Base-by-base conservation (phyloP, 768 basidiomycete species). In the Hericium coralloides region DNA sequence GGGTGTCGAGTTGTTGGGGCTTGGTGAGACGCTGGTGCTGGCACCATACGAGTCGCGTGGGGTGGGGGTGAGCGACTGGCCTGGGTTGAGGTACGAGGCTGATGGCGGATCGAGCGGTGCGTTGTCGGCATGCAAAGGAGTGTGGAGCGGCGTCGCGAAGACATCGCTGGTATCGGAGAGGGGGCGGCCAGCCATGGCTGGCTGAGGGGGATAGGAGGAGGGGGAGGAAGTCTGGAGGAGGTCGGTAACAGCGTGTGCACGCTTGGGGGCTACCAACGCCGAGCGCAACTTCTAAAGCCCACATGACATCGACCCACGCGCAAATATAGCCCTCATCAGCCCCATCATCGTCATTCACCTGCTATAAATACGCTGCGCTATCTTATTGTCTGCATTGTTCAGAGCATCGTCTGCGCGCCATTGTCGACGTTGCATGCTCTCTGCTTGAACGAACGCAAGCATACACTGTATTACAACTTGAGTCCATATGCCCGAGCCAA, bases 161-260 rank as follows among this genome's bases (percentile, higher is more conserved):
- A 53, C 55, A 5, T 55, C 37, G 23, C 47, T 20, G 43, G 51
- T 57, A 37, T 37, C 53, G 20, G 62, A 63, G 14, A 49, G 2
- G 0, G 62, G 62, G 31, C 60, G 59, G 38, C 53, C 59, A 25
- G 55, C 55, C 59, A 62, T 62, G 48, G 38, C 41, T 43, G 18
- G 41, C 41, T 43, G 15, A 14, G 15, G 14, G 12, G 9, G 43
- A 9, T n/a, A 9, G 17, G 14, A 45, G n/a, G 43, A 15, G 43
- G 15, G 17, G 6, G 14, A 45, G 18, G 6, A 7, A n/a, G 41
- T n/a, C n/a, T n/a, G 31, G 31, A 31, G 31, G 31, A 9, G 31
- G 31, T 8, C 31, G 1, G 31, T 31, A 8, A 31, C 31, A 12
- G 41, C 41, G 15, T 17, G 41, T 14, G 41, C 31, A 31, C n/a